phyloP scores from a whole-genome alignment of 139 green algal species.

The Chlorella sp. region DNA sequence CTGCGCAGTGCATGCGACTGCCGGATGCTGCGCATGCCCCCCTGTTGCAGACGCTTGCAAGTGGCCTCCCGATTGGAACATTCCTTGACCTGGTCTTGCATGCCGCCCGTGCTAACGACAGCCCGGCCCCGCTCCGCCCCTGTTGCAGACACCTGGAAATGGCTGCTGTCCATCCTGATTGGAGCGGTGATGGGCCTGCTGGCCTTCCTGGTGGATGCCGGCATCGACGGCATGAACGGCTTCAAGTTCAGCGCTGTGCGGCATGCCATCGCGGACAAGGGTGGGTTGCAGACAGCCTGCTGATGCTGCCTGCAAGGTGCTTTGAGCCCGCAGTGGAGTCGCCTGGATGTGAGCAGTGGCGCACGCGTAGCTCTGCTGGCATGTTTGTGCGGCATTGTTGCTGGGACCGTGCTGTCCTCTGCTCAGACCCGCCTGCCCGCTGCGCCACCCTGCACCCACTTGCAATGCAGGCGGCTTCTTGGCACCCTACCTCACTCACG shows the following conservation, averaged over 20 bases:
- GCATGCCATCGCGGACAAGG: conserved; percentile 10
- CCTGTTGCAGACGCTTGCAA: neutral
- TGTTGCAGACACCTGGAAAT: conserved; percentile 23
- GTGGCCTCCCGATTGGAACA: neutral
- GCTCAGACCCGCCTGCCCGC: neutral
- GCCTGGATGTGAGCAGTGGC: neutral
- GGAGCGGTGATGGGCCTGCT: conserved; percentile 58
- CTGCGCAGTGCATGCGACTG: no score
- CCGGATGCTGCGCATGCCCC: neutral
- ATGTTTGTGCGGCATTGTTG: no score
- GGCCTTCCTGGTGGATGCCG: conserved; percentile 64
- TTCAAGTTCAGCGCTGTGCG: conserved; percentile 46
- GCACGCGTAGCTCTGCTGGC: neutral
- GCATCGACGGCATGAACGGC: conserved; percentile 56
- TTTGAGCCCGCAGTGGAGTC: neutral
- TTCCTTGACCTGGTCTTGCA: no score
- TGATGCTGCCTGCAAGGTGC: neutral
- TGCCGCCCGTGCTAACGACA: neutral
- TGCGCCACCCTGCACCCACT: neutral
- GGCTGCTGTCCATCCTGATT: conserved; percentile 54
- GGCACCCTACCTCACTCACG: conserved; percentile 14
- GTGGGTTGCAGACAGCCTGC: neutral
- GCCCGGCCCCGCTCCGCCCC: neutral
- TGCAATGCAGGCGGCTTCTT: conserved; percentile 15
- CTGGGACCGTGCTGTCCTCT: no score